Evolutionary conservation across 768 basidiomycete species (phyloP).

Genomic region (Coprinellus micaceus): DNA sequence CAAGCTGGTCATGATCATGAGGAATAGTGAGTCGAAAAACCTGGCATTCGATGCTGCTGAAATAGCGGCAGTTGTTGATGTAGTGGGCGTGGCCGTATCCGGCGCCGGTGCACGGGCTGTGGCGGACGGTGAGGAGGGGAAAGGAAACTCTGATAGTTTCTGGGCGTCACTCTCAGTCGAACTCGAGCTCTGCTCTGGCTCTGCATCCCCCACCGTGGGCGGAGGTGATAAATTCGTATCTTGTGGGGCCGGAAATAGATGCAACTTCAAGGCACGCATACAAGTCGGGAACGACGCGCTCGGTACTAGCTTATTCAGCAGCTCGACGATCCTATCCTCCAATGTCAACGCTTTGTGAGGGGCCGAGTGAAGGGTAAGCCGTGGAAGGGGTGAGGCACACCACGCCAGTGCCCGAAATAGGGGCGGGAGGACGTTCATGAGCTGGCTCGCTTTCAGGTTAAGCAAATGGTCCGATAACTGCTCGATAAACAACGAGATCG

Average conservation of each 20-base stretch:
- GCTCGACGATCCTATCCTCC: constrained; percentile 58
- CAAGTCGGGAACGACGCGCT: constrained; percentile 66
- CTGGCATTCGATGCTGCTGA: not conserved
- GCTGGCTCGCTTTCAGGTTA: constrained; percentile 50
- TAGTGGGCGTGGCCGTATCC: not conserved
- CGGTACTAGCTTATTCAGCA: constrained; percentile 52
- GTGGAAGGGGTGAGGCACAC: constrained; percentile 63
- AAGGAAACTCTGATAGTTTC: not conserved
- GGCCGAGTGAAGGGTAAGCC: constrained; percentile 51
- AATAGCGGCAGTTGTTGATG: not conserved
- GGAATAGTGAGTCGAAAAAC: constrained; percentile 18
- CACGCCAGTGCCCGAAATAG: constrained; percentile 70
- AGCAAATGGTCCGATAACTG: constrained; percentile 63
- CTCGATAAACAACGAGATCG: constrained; percentile 57
- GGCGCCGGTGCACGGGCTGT: not conserved
- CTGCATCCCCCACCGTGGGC: not conserved
- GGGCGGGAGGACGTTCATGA: constrained; percentile 58
- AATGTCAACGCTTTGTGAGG: constrained; percentile 31
- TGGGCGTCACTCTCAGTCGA: too few species aligned
- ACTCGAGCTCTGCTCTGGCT: not conserved
- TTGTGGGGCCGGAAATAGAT: constrained; percentile 48
- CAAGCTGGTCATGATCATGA: constrained; percentile 43
- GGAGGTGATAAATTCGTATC: constrained; percentile 1
- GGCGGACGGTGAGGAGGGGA: not conserved
- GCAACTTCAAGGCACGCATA: constrained; percentile 56